Percentiles rank a stretch among this genome's conserved stretches.
Evolutionary conservation across 108 stramenopile genomes (phyloP).

Genomic region (Phaeodactylum tricornutum): DNA sequence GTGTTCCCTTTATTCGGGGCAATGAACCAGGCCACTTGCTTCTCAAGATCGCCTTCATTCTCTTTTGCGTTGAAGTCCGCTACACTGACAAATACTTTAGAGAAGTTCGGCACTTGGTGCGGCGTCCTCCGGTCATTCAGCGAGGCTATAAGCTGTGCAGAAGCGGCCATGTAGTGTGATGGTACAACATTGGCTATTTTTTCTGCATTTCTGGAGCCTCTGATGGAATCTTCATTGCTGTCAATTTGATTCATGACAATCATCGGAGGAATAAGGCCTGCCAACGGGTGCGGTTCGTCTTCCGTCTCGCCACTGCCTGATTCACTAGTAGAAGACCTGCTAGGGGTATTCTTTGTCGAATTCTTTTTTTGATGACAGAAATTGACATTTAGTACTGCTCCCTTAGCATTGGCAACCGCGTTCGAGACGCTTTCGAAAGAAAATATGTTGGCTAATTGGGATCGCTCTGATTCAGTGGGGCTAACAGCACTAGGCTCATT

Average conservation of each 20-base stretch:
- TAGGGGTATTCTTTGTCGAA: no score
- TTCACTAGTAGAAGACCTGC: not conserved
- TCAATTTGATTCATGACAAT: conserved; percentile 39
- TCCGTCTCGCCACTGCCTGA: not conserved
- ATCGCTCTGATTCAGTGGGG: no score
- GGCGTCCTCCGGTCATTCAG: not conserved
- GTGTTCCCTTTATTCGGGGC: not conserved
- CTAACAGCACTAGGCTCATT: not conserved
- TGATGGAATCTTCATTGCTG: not conserved
- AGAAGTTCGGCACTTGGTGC: no score
- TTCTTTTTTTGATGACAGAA: no score
- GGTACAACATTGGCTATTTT: not conserved
- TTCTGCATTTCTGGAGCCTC: not conserved
- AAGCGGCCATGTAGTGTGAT: not conserved
- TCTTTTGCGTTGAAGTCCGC: not conserved
- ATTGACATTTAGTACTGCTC: not conserved
- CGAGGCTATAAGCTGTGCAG: not conserved
- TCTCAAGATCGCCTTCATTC: not conserved
- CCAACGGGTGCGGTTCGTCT: conserved; percentile 9
- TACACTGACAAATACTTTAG: not conserved
- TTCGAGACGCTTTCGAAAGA: not conserved
- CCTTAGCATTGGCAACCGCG: not conserved
- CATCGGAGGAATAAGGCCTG: conserved; percentile 37
- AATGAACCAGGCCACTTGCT: not conserved
- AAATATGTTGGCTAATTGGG: no score